phyloP scores from a whole-genome alignment of 2,329 filamentous ascomycete species.

The Alternaria ethzedia region DNA sequence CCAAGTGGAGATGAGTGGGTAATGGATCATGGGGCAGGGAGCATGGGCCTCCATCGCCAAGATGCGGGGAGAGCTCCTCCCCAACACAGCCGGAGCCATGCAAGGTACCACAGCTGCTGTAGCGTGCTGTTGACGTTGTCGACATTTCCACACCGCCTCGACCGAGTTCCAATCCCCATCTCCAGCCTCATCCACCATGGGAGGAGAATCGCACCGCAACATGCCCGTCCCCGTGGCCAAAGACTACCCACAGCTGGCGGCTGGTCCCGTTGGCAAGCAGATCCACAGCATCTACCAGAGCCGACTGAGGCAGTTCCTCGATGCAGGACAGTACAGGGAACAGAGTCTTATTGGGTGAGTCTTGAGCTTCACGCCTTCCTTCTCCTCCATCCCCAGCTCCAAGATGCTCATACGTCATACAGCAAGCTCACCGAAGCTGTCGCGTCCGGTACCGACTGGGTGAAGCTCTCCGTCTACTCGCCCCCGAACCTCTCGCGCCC shows the following conservation, averaged over 20 bases:
- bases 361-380: neutral
- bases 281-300: constrained; percentile 86
- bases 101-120: constrained; percentile 30
- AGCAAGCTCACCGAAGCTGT: constrained; percentile 76
- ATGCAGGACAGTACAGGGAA: constrained; percentile 71
- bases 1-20: constrained; percentile 10
- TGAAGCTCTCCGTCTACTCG: constrained; percentile 86
- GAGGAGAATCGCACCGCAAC: constrained; percentile 42
- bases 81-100: constrained; percentile 21
- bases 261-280: constrained; percentile 50
- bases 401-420: constrained; percentile 22
- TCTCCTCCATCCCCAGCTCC: neutral
- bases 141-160: constrained; percentile 2
- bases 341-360: constrained; percentile 75
- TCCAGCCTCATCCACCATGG: constrained; percentile 32
- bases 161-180: neutral
- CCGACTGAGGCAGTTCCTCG: constrained; percentile 81
- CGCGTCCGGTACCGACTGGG: constrained; percentile 72
- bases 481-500: constrained; percentile 81
- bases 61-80: constrained; percentile 36
- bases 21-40: constrained; percentile 13
- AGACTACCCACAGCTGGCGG: constrained; percentile 44
- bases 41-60: constrained; percentile 16
- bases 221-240: constrained; percentile 29
- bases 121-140: constrained; percentile 14